Evolutionary conservation across 129 eudicot species (phyloP).

Genomic region (Tagetes patula): DNA sequence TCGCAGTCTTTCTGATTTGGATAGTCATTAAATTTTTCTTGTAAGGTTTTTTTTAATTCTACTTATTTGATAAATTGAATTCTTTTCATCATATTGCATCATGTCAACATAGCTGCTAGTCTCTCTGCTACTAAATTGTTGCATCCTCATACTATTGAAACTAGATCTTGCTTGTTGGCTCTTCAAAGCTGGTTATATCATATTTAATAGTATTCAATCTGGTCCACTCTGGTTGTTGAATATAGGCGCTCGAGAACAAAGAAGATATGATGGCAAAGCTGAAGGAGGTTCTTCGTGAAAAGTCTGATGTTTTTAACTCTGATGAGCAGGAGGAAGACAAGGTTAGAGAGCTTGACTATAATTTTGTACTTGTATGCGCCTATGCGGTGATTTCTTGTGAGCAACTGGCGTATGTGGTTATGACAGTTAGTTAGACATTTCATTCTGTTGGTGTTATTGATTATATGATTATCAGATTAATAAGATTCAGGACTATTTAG

Average conservation of each 20-base stretch:
- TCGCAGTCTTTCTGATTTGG: not conserved
- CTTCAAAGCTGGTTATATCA: not conserved
- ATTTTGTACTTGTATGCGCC: not conserved
- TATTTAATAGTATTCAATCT: not conserved
- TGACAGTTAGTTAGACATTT: not conserved
- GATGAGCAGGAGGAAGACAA: conserved; percentile 83
- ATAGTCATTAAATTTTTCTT: not conserved
- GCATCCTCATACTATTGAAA: not conserved
- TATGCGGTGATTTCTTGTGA: not conserved
- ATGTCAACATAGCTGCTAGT: not conserved
- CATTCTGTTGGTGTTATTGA: not conserved
- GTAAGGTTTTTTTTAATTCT: not conserved
- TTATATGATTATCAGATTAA: not conserved
- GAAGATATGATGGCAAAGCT: conserved; percentile 79
- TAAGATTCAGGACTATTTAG: not conserved
- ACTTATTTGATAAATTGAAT: not conserved
- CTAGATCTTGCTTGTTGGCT: not conserved
- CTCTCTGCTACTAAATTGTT: not conserved
- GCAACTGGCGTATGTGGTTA: not conserved
- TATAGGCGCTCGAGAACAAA: conserved; percentile 69
- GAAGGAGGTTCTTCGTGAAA: conserved; percentile 72
- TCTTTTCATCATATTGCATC: not conserved
- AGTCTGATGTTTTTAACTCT: conserved; percentile 68
- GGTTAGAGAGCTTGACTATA: conserved; percentile 44
- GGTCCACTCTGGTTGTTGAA: conserved; percentile 6